Conservation (phyloP, 345 rosid genomes). For the rapeseed (Brassica napus) region Da-Ae NC_063435.1:22293501-22294000, state of each 20-base stretch:
- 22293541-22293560: neutral
- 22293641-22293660: too few relatives aligned
- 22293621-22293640: too few relatives aligned
- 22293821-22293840: too few relatives aligned
- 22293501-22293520: neutral
- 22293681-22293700: too few relatives aligned
- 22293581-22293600: neutral
- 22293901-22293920: neutral
- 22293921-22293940: too few relatives aligned
- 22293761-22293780: too few relatives aligned
- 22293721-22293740: neutral
- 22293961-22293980: neutral
- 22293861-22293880: neutral
- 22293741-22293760: too few relatives aligned
- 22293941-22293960: neutral
- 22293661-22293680: too few relatives aligned
- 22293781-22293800: too few relatives aligned
- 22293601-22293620: neutral
- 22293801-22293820: too few relatives aligned
- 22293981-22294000: neutral
- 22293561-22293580: neutral
- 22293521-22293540: neutral
- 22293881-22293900: neutral
- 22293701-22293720: too few relatives aligned
- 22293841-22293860: too few relatives aligned